Conservation (phyloP, 2,329 filamentous ascomycete genomes). For the Claviceps humidiphila region DNA sequence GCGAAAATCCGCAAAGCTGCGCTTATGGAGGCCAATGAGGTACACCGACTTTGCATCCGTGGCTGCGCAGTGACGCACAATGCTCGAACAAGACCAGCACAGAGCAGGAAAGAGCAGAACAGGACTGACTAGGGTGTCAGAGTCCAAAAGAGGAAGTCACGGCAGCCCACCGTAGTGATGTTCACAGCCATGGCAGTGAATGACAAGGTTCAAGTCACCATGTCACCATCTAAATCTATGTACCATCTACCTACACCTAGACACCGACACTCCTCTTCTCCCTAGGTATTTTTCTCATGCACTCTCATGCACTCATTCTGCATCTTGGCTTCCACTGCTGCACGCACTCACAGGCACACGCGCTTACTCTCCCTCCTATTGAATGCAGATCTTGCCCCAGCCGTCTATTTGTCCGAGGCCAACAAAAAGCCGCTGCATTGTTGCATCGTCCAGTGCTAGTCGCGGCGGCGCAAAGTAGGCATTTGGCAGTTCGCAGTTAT, state of each 20-base stretch:
- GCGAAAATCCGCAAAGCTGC: constrained; percentile 19
- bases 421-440: not conserved
- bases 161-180: not conserved
- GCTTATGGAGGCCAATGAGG: constrained; percentile 32
- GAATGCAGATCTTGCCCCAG: not conserved
- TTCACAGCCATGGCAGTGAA: not conserved
- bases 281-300: not conserved
- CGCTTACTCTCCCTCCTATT: not conserved
- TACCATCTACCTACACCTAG: no score
- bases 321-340: not conserved
- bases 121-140: not conserved
- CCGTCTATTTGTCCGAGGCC: constrained; percentile 2
- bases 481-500: no score
- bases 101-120: not conserved
- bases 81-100: not conserved
- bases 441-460: not conserved
- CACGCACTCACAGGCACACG: not conserved
- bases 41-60: not conserved
- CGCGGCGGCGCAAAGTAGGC: no score
- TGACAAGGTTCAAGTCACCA: not conserved
- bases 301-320: not conserved
- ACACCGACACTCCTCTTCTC: not conserved
- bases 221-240: constrained; percentile 1
- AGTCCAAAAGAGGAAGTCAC: constrained; percentile 7
- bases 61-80: not conserved